Conservation (phyloP, 352 stramenopile genomes). For the Plasmopara muralis region DNA sequence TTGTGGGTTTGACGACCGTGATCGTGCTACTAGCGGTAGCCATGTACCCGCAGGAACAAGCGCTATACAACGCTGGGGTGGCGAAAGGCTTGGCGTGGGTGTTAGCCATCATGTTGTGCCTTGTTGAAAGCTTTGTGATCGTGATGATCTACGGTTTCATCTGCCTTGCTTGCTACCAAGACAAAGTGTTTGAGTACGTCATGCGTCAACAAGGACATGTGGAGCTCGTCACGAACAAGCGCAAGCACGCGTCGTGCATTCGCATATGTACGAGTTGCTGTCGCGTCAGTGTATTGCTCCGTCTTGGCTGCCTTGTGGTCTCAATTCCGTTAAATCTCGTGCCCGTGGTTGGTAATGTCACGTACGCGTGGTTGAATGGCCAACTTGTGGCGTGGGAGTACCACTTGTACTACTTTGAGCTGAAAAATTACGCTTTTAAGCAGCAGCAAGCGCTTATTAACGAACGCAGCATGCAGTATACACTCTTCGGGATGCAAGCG, state of each 20-base stretch:
- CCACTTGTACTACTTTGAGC: too few species aligned
- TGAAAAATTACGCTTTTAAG: constrained; percentile 34
- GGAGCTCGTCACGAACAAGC: constrained; percentile 28
- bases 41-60: constrained; percentile 38
- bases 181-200: constrained; percentile 29
- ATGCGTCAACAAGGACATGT: neutral
- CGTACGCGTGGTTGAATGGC: too few species aligned
- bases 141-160: constrained; percentile 10
- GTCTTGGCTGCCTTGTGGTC: constrained; percentile 36
- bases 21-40: constrained; percentile 35
- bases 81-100: constrained; percentile 8
- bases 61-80: constrained; percentile 30
- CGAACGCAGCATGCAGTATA: constrained; percentile 35
- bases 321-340: constrained; percentile 52
- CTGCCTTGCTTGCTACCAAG: constrained; percentile 68
- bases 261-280: constrained; percentile 32
- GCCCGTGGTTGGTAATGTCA: constrained; percentile 28
- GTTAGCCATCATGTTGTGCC: too few species aligned
- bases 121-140: too few species aligned
- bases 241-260: constrained; percentile 30
- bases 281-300: constrained; percentile 32
- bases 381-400: too few species aligned
- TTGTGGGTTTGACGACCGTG: constrained; percentile 22
- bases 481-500: constrained; percentile 45
- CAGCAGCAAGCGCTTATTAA: constrained; percentile 47